These are phyloP conservation scores for Sporothrix pseudoabietina DNA, from an alignment of 2,329 filamentous ascomycete species.

Conservation along the genomic window DNA sequence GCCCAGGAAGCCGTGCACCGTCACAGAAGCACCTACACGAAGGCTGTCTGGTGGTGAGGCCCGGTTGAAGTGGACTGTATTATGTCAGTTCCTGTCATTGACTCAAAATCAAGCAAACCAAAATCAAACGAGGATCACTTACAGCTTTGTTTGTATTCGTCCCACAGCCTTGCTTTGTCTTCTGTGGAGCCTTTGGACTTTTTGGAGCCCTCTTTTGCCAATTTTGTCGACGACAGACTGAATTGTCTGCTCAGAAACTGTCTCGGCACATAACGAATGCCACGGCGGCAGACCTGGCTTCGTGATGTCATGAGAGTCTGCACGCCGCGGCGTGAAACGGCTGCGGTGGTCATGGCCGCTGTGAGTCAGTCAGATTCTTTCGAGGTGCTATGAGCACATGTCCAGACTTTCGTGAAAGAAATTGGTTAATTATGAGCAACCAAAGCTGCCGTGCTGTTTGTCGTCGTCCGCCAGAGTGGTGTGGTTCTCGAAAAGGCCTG, in stretches of 20 bases:
- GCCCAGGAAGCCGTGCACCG: slow-evolving; percentile 71
- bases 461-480: slow-evolving; percentile 13
- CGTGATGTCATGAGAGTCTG: slow-evolving; percentile 9
- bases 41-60: slow-evolving; percentile 39
- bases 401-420: neutral
- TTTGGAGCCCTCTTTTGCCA: neutral
- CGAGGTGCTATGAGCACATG: neutral
- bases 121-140: slow-evolving; percentile 34
- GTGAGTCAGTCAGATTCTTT: neutral
- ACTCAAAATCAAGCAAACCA: neutral
- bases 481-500: slow-evolving; percentile 21
- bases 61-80: slow-evolving; percentile 40
- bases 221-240: neutral
- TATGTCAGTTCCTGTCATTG: neutral
- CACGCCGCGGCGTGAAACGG: slow-evolving; percentile 19
- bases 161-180: slow-evolving; percentile 37
- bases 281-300: neutral
- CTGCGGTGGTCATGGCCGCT: slow-evolving; percentile 23
- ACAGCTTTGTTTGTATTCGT: slow-evolving; percentile 51
- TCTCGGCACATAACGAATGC: neutral
- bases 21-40: slow-evolving; percentile 47
- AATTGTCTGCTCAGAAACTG: neutral
- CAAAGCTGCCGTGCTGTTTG: neutral
- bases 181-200: neutral
- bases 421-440: neutral